phyloP scores from a whole-genome alignment of 106 monocot species.

The Dendrobium officinale region DNA sequence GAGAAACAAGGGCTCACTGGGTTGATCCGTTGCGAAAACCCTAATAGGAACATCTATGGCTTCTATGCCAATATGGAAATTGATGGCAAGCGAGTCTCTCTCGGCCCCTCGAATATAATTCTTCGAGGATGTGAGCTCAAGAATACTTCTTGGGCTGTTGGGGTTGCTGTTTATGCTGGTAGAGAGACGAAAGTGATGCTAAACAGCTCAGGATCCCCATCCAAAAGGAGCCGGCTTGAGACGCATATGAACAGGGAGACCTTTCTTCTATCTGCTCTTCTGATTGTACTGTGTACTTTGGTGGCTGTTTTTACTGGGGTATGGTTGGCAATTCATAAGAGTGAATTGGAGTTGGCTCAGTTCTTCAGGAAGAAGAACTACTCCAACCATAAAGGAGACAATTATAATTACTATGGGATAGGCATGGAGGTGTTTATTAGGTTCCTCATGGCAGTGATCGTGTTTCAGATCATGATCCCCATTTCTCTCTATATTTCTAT shows the following conservation, averaged over 20 bases:
- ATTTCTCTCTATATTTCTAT: constrained; percentile 95
- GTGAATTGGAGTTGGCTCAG: constrained; percentile 34
- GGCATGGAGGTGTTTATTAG: constrained; percentile 57
- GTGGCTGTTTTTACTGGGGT: constrained; percentile 38
- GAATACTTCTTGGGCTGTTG: constrained; percentile 66
- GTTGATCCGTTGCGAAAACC: constrained; percentile 68
- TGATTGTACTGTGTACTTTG: constrained; percentile 42
- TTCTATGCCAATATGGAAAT: constrained; percentile 69
- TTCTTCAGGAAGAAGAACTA: constrained; percentile 56
- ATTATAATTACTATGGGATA: constrained; percentile 73
- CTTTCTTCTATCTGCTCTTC: constrained; percentile 43
- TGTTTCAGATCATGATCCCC: constrained; percentile 98
- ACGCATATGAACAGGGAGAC: constrained; percentile 92
- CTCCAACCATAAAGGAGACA: not conserved
- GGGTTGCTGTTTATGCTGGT: constrained; percentile 65
- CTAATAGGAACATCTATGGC: constrained; percentile 85
- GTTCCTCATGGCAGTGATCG: constrained; percentile 79
- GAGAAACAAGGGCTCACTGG: constrained; percentile 10
- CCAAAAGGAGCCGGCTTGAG: constrained; percentile 81
- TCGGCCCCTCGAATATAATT: constrained; percentile 65
- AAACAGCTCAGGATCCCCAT: constrained; percentile 76
- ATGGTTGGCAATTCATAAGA: constrained; percentile 38
- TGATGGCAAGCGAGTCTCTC: constrained; percentile 45
- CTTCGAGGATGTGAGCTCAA: constrained; percentile 87
- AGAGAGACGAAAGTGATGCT: constrained; percentile 86